phyloP scores from a whole-genome alignment of 2,329 filamentous ascomycete genomes.

The Epichloe hybrida region DNA sequence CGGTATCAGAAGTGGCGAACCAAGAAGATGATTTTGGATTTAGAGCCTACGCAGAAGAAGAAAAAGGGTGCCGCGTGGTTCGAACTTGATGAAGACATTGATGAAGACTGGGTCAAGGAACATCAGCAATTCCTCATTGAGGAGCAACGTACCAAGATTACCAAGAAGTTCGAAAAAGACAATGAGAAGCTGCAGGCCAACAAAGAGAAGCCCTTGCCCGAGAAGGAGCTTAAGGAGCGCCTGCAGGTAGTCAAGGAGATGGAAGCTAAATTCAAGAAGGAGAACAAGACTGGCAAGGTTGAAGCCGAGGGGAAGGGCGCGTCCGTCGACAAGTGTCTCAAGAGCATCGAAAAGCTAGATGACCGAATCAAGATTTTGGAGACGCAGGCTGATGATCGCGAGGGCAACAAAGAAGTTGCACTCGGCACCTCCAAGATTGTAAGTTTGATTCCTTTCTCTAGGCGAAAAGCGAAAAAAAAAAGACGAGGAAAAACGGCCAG shows the following conservation, averaged over 20 bases:
- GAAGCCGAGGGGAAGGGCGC: constrained; percentile 77
- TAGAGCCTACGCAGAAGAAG: constrained; percentile 78
- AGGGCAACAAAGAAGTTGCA: constrained; percentile 98
- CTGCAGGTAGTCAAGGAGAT: constrained; percentile 68
- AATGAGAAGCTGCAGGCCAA: constrained; percentile 86
- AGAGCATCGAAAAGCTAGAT: constrained; percentile 69
- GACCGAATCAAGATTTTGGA: constrained; percentile 74
- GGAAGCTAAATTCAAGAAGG: constrained; percentile 82
- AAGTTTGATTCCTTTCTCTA: constrained; percentile 32
- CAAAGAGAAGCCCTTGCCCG: constrained; percentile 69
- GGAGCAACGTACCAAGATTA: constrained; percentile 76
- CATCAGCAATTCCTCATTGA: constrained; percentile 77
- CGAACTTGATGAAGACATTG: constrained; percentile 66
- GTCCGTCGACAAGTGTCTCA: constrained; percentile 69
- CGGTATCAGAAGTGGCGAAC: constrained; percentile 90
- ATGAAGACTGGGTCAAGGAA: constrained; percentile 68
- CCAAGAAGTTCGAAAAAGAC: constrained; percentile 97
- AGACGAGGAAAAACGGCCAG: background rate
- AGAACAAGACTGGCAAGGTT: constrained; percentile 90
- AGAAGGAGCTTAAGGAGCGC: constrained; percentile 78
- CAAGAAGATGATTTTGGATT: constrained; percentile 89
- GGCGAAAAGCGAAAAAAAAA: background rate
- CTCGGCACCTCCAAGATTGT: constrained; percentile 97
- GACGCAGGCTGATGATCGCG: constrained; percentile 82
- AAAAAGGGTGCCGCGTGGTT: constrained; percentile 80